Evolutionary conservation across 495 filamentous ascomycete genomes (phyloP), one percentile per base, ranked within the genome.

Genomic region (Letharia columbiana): DNA sequence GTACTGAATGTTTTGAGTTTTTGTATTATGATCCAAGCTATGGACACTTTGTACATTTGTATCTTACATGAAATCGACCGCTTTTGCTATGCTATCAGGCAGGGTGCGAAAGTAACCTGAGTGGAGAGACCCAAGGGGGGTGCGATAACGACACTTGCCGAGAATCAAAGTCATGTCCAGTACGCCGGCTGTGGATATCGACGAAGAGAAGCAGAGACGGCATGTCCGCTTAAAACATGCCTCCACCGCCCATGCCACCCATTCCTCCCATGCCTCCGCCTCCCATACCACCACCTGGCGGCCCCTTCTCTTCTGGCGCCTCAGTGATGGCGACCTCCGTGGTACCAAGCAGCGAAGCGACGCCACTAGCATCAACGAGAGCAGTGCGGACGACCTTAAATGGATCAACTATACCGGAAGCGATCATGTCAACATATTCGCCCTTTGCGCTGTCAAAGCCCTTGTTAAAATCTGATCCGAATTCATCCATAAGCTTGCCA

Each of bases 321-420:
- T 98, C 94, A 63, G 96, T 91, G 68, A 98, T 92, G 62, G 93
- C 92, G 67, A 96, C 93, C 79, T 98, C 94, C 68, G 95, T 98
- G 71, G 94, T 98, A 77, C 94, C 94, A 69, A 98, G 89, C 64
- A 98, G 85, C 62, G 92, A 97, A 52, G 94, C 93, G 71, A 98
- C 94, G 81, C 94, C 94, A 76, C 87, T 91, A 73, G 94, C 94
- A 77, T 98, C 94, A 74, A 92, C 84, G 45, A 98, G 86, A 64
- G 89, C 91, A 67, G 93, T 98, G 71, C 94, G 91, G 73, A 98
- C 94, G 69, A 98, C 94, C 89, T 98, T 98, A 83, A 98, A 87
- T 59, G 94, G 94, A 75, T 98, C 94, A 71, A 98, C 88, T 77
- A 98, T 98, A 88, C 94, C 94, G 66, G 90, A 83, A 68, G 86